A percentile compares a stretch with the other conserved stretches of the same genome.
Evolutionary conservation across 163 green algal species (phyloP).

Genomic region (Chloroidium sp.): DNA sequence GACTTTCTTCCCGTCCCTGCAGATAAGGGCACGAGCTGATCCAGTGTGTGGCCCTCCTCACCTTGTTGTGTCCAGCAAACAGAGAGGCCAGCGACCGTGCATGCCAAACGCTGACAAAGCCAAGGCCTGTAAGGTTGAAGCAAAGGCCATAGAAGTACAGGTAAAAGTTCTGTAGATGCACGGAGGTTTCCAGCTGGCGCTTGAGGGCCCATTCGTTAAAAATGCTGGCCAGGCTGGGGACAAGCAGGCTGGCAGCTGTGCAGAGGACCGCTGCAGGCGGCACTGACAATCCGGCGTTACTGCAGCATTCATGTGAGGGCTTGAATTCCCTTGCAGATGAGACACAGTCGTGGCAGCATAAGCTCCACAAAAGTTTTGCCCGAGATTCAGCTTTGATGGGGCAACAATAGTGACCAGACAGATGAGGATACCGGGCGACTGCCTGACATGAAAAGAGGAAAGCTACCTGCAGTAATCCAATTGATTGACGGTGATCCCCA

Average conservation of each 20-base stretch:
- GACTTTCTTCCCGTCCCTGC: no score
- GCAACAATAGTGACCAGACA: no score
- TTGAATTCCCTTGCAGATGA: no score
- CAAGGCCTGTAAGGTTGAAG: conserved; percentile 64
- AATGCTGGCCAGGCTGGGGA: conserved; percentile 80
- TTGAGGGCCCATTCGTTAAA: conserved; percentile 94
- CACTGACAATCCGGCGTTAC: neutral
- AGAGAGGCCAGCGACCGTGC: conserved; percentile 15
- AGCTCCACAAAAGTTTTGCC: no score
- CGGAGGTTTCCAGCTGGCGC: conserved; percentile 87
- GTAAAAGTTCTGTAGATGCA: conserved; percentile 95
- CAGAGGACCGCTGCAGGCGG: conserved; percentile 44
- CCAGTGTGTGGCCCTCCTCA: neutral
- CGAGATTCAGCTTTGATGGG: no score
- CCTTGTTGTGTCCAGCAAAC: conserved; percentile 43
- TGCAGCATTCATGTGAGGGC: neutral
- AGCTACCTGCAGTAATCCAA: conserved; percentile 51
- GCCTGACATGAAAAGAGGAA: neutral
- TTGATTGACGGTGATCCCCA: conserved; percentile 94
- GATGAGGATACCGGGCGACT: no score
- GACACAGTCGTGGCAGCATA: no score
- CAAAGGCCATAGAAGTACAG: conserved; percentile 86
- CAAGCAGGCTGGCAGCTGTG: conserved; percentile 68
- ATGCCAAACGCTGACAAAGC: neutral
- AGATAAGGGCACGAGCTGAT: no score